These are phyloP conservation scores for Nakazawaea pomicola DNA, from an alignment of 805 yeast genomes.

Conservation along the genomic window DNA sequence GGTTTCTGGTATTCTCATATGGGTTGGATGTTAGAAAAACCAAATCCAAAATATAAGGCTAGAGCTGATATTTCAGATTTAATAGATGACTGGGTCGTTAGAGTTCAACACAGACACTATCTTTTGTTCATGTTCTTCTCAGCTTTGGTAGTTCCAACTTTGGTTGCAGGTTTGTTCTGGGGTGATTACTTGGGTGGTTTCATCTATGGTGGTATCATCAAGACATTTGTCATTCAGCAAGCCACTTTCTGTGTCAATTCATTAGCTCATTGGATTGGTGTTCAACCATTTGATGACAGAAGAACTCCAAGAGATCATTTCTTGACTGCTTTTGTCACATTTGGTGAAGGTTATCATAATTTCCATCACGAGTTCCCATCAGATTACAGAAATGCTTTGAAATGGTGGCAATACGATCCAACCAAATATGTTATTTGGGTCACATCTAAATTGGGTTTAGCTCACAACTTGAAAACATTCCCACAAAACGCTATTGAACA, in stretches of 20 bases:
- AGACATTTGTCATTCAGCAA: constrained; percentile 70
- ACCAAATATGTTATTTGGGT: constrained; percentile 60
- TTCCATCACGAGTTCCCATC: constrained; percentile 90
- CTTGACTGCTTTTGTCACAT: constrained; percentile 75
- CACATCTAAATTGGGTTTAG: constrained; percentile 60
- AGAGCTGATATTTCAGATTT: constrained; percentile 79
- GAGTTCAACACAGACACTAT: constrained; percentile 79
- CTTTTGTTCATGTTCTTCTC: constrained; percentile 53
- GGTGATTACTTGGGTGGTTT: constrained; percentile 69
- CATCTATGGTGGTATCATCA: constrained; percentile 68
- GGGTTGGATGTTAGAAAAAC: constrained; percentile 81
- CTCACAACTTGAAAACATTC: constrained; percentile 70
- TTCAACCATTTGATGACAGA: constrained; percentile 81
- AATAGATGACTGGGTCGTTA: constrained; percentile 72
- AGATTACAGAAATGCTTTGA: constrained; percentile 82
- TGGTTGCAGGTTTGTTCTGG: constrained; percentile 50
- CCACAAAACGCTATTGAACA: constrained; percentile 79
- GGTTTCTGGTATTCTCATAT: constrained; percentile 83
- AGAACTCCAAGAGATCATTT: constrained; percentile 85
- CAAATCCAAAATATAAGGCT: constrained; percentile 79
- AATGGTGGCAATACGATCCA: constrained; percentile 87
- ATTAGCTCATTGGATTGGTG: constrained; percentile 82
- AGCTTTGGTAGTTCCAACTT: constrained; percentile 59
- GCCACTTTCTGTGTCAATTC: constrained; percentile 86
- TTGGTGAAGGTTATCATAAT: constrained; percentile 88